Base-by-base conservation (phyloP, 345 rosid genomes). In the Theobroma cacao region DNA sequence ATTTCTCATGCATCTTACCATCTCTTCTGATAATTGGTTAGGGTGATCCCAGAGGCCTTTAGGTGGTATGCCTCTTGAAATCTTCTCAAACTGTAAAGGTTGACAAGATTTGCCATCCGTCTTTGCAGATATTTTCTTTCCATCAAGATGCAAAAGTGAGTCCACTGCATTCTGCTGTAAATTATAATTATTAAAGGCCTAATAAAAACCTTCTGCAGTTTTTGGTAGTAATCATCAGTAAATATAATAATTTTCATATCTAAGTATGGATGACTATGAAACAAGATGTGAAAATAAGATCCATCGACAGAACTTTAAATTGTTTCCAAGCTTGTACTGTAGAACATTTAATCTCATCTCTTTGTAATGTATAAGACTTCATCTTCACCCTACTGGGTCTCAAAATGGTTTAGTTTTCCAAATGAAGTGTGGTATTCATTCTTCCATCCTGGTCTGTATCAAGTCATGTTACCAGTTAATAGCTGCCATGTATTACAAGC, bases 1-100 rank as follows among this genome's bases (percentile, higher is more conserved):
- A 82, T 93, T 88, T 85, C 89, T 91, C 99, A 95, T 95, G 87
- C 97, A 95, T 85, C 88, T 80, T 52, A 93, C 88, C 97, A 95
- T 95, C 87, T 93, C 92, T 85, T 95, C 92, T 1, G 97, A 91
- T 61, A 95, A 80, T 77, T 75, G 86, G 81, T 92, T 93, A 72
- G 99, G 99, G 72, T 90, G 85, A 86, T 90, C 89, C 92, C 95
- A 91, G 24, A 95, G 86, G 79, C 86, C 87, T 85, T 89, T 90
- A 61, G 87, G 85, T 59, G 87, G 83, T 77, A 89, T 75, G 77
- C 83, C 91, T 75, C 85, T 90, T 60, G 89, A 84, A 76, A 85
- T 73, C 85, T 86, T 89, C 80, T 75, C 83, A 36, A 74, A 67
- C 77, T 80, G 86, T 50, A 78, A 63, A 74, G 76, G 59, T 31